A percentile compares a stretch with the other conserved stretches of the same genome.
These are phyloP conservation scores for Diplodia intermedia DNA, from an alignment of 2,329 filamentous ascomycete genomes.

Conservation along the genomic window DNA sequence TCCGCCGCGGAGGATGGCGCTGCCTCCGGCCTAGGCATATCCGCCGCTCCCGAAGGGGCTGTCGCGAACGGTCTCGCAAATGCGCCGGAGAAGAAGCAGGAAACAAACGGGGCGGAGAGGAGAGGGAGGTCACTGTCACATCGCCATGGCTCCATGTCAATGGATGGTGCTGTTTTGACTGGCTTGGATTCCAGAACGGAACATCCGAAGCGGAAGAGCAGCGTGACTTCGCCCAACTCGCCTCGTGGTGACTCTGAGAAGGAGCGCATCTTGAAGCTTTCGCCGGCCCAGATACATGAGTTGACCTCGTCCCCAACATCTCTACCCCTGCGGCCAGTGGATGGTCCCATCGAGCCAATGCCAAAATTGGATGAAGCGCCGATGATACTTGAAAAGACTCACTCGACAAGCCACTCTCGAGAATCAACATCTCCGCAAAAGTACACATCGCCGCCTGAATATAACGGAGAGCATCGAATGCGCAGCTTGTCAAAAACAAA, in stretches of 20 bases:
- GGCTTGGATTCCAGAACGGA: slow-evolving; percentile 1
- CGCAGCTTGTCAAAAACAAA: slow-evolving; percentile 20
- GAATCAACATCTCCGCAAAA: slow-evolving; percentile 18
- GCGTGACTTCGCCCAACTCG: slow-evolving; percentile 17
- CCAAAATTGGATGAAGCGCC: slow-evolving; percentile 26
- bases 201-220: slow-evolving; percentile 17
- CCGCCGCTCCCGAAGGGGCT: neutral
- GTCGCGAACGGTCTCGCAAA: neutral
- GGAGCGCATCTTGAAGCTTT: slow-evolving; percentile 59
- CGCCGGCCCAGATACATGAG: slow-evolving; percentile 61
- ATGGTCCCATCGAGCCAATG: slow-evolving; percentile 47
- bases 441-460: slow-evolving; percentile 13
- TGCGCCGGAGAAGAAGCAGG: slow-evolving; percentile 17
- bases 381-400: slow-evolving; percentile 15
- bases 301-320: slow-evolving; percentile 62
- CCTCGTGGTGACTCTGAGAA: slow-evolving; percentile 18
- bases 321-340: slow-evolving; percentile 57
- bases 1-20: slow-evolving; percentile 10
- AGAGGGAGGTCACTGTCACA: slow-evolving; percentile 13
- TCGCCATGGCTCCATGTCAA: slow-evolving; percentile 8
- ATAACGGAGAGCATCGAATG: slow-evolving; percentile 20
- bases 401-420: neutral
- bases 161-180: slow-evolving; percentile 2
- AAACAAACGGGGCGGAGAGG: slow-evolving; percentile 17
- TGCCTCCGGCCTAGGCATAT: slow-evolving; percentile 1